phyloP scores from a whole-genome alignment of 2,329 filamentous ascomycete genomes.

The Microdochium paspali region DNA sequence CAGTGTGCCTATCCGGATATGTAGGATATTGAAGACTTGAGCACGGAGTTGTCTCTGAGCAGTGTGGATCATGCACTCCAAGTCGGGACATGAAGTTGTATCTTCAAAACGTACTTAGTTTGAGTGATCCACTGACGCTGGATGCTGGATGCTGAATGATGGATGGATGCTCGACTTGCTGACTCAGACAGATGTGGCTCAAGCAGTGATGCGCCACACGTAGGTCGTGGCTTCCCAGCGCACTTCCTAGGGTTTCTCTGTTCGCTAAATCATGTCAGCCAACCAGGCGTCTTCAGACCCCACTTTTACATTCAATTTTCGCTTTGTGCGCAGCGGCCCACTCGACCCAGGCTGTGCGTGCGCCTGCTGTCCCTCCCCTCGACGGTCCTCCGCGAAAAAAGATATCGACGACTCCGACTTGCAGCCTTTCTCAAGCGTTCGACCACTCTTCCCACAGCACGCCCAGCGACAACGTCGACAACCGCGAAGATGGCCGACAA shows the following conservation, averaged over 20 bases:
- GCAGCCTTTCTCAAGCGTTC: neutral
- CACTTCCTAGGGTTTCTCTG: neutral
- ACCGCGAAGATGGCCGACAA: constrained; percentile 77
- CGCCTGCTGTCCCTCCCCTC: neutral
- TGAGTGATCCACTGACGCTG: neutral
- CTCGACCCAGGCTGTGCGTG: neutral
- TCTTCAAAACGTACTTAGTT: neutral
- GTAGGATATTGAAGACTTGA: constrained; percentile 23
- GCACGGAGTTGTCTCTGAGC: no score
- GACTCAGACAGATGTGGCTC: neutral
- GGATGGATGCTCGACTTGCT: no score
- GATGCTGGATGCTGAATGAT: no score
- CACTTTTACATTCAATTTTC: neutral
- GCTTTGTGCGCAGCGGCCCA: neutral
- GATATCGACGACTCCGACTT: neutral
- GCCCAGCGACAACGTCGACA: constrained; percentile 7
- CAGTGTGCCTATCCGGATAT: constrained; percentile 49
- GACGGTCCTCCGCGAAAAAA: neutral
- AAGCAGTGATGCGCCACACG: neutral
- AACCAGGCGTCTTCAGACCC: neutral
- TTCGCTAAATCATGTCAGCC: neutral
- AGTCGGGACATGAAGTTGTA: no score
- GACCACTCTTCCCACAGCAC: constrained; percentile 4
- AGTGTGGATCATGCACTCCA: no score
- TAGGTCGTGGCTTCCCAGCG: neutral